These are phyloP conservation scores for Helminthosporium solani DNA, from an alignment of 2,329 filamentous ascomycete species.

Conservation along the genomic window DNA sequence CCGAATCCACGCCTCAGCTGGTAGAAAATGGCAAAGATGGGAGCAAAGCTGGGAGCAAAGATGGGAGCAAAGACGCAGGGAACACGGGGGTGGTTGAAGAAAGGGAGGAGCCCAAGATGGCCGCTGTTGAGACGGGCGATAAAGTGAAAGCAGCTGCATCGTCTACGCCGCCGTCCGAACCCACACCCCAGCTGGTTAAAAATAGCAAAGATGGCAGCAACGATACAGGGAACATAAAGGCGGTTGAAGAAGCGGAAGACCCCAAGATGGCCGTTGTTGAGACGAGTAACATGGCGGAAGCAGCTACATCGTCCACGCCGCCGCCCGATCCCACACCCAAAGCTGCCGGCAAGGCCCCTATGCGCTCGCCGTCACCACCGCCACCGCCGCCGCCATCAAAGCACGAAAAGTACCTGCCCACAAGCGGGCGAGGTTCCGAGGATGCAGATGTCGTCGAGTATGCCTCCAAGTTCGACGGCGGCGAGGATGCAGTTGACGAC, in stretches of 20 bases:
- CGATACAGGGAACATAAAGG: slow-evolving; percentile 7
- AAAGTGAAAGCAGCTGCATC: too few relatives aligned
- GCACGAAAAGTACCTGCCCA: slow-evolving; percentile 53
- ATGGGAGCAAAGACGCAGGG: too few relatives aligned
- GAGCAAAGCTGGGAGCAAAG: too few relatives aligned
- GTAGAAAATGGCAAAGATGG: too few relatives aligned
- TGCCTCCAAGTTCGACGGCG: slow-evolving; percentile 53
- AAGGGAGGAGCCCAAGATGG: too few relatives aligned
- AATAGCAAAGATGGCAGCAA: slow-evolving; percentile 4
- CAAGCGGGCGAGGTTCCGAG: slow-evolving; percentile 39
- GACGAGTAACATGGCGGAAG: too few relatives aligned
- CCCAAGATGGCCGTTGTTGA: slow-evolving; percentile 2
- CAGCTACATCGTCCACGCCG: slow-evolving; percentile 16
- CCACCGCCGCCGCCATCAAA: slow-evolving; percentile 52
- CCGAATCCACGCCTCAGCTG: too few relatives aligned
- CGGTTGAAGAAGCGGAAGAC: background rate
- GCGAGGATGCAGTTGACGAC: slow-evolving; percentile 50
- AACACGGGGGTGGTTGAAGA: background rate
- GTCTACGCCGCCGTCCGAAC: too few relatives aligned
- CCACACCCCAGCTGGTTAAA: background rate
- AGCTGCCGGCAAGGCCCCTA: slow-evolving; percentile 29
- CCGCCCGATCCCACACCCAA: slow-evolving; percentile 22
- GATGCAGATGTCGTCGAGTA: slow-evolving; percentile 36
- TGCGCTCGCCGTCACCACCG: slow-evolving; percentile 45
- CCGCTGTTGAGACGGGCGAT: too few relatives aligned